phyloP scores from a whole-genome alignment of 306 rosid genomes.

The Trifolium subterraneum region DNA sequence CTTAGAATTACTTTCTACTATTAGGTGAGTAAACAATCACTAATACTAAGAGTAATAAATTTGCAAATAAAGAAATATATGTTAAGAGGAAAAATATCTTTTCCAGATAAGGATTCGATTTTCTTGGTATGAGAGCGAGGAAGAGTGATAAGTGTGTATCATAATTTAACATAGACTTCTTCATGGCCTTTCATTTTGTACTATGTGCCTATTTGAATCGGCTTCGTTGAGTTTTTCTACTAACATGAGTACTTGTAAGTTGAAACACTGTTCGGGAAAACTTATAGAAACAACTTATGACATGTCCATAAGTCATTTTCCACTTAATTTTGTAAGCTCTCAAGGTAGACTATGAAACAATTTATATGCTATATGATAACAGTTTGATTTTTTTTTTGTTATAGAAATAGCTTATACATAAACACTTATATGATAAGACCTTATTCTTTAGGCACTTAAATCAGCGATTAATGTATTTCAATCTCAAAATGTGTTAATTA shows the following conservation, averaged over 20 bases:
- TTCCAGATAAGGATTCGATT: conserved; percentile 51
- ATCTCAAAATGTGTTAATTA: background rate
- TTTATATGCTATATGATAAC: background rate
- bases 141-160: conserved; percentile 37
- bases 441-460: background rate
- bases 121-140: conserved; percentile 42
- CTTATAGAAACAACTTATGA: background rate
- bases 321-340: background rate
- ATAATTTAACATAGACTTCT: background rate
- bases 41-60: too few relatives aligned
- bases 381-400: background rate
- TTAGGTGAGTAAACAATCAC: too few relatives aligned
- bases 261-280: background rate
- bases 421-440: background rate
- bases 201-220: background rate
- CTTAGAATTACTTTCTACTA: too few relatives aligned
- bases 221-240: background rate
- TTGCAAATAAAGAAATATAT: too few relatives aligned
- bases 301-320: background rate
- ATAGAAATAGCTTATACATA: background rate
- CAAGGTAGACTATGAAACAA: background rate
- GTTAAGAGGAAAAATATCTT: conserved; percentile 70
- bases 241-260: background rate
- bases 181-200: background rate
- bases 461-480: conserved; percentile 7